Percentiles rank a stretch among this genome's conserved stretches.
Conservation (phyloP, 2,329 filamentous ascomycete genomes). For the Colletotrichum orchidophilum region DNA sequence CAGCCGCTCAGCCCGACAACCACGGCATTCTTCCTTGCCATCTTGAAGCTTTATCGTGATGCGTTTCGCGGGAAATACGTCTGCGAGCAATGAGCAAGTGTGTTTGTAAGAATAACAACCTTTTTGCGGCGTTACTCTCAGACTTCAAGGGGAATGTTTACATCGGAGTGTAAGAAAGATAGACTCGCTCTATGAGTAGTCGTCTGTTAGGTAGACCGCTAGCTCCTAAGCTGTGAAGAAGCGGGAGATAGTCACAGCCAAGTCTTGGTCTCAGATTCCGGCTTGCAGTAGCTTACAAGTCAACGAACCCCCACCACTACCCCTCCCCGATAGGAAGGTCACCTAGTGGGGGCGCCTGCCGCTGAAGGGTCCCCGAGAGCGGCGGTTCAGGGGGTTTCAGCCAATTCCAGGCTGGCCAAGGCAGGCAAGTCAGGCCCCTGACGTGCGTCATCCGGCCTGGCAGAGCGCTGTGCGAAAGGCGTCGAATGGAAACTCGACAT, state of each 20-base stretch:
- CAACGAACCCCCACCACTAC: slow-evolving; percentile 24
- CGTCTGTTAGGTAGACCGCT: neutral
- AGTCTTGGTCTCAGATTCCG: slow-evolving; percentile 17
- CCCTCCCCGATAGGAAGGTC: slow-evolving; percentile 17
- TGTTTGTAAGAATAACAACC: neutral
- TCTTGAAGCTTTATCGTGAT: slow-evolving; percentile 32
- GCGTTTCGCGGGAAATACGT: neutral
- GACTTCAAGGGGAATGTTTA: neutral
- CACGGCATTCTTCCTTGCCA: slow-evolving; percentile 58
- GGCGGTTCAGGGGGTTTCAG: slow-evolving; percentile 19
- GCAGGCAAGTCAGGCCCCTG: slow-evolving; percentile 24
- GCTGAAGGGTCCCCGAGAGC: slow-evolving; percentile 12
- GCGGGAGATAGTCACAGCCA: slow-evolving; percentile 25
- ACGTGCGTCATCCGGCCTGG: slow-evolving; percentile 32
- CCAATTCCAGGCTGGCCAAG: slow-evolving; percentile 7
- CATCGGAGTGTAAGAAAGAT: neutral
- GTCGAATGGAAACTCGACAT: slow-evolving; percentile 1
- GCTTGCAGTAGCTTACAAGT: slow-evolving; percentile 13
- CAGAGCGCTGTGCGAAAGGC: slow-evolving; percentile 1
- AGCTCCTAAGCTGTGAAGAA: slow-evolving; percentile 3
- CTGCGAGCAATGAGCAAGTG: neutral
- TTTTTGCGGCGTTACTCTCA: neutral
- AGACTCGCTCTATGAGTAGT: neutral
- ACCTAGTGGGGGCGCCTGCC: slow-evolving; percentile 12
- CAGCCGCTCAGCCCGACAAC: slow-evolving; percentile 87